Evolutionary conservation across 2,329 filamentous ascomycete species (phyloP).

Genomic region (Diaporthe capsici): DNA sequence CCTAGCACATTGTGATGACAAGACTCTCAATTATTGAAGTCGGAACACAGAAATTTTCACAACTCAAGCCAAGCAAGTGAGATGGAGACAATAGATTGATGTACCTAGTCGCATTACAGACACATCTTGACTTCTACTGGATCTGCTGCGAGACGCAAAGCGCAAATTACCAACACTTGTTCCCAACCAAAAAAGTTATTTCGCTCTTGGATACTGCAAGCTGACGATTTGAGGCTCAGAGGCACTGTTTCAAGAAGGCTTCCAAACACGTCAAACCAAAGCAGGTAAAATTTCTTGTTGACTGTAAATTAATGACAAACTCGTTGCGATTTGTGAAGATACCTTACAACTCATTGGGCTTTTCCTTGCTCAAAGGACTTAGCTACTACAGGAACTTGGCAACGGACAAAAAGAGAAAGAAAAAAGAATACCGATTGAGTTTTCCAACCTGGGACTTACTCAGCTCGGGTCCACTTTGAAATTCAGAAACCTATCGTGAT

Average conservation of each 20-base stretch:
- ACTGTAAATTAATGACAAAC: too few species aligned
- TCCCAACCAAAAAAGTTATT: not conserved
- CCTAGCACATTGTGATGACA: not conserved
- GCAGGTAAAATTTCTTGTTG: not conserved
- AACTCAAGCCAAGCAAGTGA: not conserved
- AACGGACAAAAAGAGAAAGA: too few species aligned
- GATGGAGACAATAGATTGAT: not conserved
- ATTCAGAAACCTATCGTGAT: not conserved
- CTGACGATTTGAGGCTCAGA: not conserved
- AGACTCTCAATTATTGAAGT: not conserved
- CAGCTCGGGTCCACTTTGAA: not conserved
- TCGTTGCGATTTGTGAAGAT: too few species aligned
- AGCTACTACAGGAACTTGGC: too few species aligned
- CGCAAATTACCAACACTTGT: not conserved
- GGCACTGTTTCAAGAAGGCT: too few species aligned
- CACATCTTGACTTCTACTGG: not conserved
- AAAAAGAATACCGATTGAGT: rapidly evolving
- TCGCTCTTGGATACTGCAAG: not conserved
- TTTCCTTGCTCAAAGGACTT: too few species aligned
- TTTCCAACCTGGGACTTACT: rapidly evolving
- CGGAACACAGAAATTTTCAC: not conserved
- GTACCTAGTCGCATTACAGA: not conserved
- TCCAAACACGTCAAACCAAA: too few species aligned
- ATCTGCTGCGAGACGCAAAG: not conserved
- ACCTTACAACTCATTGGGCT: too few species aligned